Base-by-base conservation (phyloP, 345 rosid species). In the Lepidium didymum region DNA sequence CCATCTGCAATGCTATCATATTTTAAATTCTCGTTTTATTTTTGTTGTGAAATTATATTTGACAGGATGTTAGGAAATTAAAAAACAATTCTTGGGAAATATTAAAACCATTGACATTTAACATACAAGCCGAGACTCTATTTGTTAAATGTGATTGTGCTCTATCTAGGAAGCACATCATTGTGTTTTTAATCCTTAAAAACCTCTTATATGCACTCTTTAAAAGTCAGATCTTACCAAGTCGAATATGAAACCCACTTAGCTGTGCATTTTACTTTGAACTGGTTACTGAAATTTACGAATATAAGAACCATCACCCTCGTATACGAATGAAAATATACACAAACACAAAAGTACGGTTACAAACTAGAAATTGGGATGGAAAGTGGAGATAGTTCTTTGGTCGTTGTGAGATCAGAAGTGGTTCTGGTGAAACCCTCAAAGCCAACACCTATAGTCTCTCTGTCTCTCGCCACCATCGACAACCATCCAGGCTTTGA, bases 391-490 rank as follows among this genome's bases (percentile, higher is more conserved):
- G 12, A 14, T 36, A 14, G 9, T 23, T 10, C 3, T 23, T 56
- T 68, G 11, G 65, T 56, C 29, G 46, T 56, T 23, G 38, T 45
- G 40, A 68, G 50, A 18, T 59, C 74, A 38, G 43, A 70, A 38
- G 52, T 60, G 34, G 55, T 64, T 81, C 55, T 74, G 8, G 52
- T 84, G 33, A 79, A 84, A 68, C 85, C 87, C 46, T 72, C 75
- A 44, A 73, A 78, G 62, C 77, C 83, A 21, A 79, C 77, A 9
- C 87, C 85, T 33, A 37, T 49, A 7, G 69, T 73, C 44, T 36
- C 72, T 61, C 79, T 84, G 4, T 75, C 75, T 43, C 62, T 81
- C 16, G 79, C 85, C 50, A 68, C 82, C 18, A 68, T 81, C 13
- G 83, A 84, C 76, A 84, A 81, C 34, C 68, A 79, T 62, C 79